Evolutionary conservation across 495 filamentous ascomycete genomes (phyloP).

Genomic region (Endocarpon pusillum): DNA sequence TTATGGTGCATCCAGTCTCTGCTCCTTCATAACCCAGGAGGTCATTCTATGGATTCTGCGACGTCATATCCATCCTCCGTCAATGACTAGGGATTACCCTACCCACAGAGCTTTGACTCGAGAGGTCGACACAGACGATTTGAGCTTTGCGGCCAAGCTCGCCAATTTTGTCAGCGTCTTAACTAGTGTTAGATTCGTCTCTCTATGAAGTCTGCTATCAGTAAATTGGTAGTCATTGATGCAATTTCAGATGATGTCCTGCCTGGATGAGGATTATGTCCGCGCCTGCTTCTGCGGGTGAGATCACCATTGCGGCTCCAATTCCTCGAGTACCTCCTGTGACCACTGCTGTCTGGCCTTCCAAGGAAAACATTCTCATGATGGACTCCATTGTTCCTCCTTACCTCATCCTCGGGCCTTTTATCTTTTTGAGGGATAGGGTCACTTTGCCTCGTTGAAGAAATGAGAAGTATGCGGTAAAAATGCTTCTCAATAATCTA

Average conservation of each 20-base stretch:
- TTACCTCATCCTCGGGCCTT: no score
- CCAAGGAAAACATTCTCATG: slow-evolving; percentile 31
- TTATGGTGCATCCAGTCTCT: no score
- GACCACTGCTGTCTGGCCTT: slow-evolving; percentile 54
- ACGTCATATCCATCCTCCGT: slow-evolving; percentile 41
- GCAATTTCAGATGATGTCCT: no score
- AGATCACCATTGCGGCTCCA: slow-evolving; percentile 67
- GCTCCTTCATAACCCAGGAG: no score
- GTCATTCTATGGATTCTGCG: no score
- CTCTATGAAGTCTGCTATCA: no score
- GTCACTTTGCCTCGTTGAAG: no score
- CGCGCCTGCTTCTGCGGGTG: slow-evolving; percentile 67
- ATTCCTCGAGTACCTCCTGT: slow-evolving; percentile 84
- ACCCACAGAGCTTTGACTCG: slow-evolving; percentile 38
- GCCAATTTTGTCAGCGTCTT: slow-evolving; percentile 40
- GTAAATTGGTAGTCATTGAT: no score
- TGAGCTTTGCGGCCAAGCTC: slow-evolving; percentile 45
- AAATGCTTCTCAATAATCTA: no score
- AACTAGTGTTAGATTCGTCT: slow-evolving; percentile 45
- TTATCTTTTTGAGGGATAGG: no score
- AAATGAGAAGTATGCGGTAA: no score
- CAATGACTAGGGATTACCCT: slow-evolving; percentile 41
- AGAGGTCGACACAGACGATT: slow-evolving; percentile 63
- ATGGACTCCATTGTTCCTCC: slow-evolving; percentile 3
- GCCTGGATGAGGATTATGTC: slow-evolving; percentile 55